Evolutionary conservation across 495 filamentous ascomycete genomes (phyloP), one percentile per base, ranked within the genome.

Genomic region (Neurospora sp.): DNA sequence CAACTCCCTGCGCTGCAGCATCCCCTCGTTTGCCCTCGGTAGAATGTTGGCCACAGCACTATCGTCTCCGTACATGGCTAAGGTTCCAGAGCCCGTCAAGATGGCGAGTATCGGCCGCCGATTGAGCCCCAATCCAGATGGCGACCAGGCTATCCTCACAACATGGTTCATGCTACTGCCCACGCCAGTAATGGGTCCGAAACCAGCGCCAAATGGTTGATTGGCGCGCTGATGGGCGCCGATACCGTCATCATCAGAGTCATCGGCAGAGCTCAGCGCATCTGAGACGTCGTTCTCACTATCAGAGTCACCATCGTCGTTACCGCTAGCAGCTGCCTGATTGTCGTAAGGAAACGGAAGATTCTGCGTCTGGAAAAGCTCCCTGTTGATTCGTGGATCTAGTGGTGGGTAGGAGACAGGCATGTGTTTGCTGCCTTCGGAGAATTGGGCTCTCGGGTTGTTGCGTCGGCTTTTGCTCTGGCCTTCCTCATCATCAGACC

Each of bases 101-200:
- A 86, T 80, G 31, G 80, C 82, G 9, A 87, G 78, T 14, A 84
- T 80, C 7, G 84, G 82, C 9, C 85, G 79, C 4, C 77, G 78
- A 74, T 86, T 86, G 39, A 82, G 77, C 16, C 85, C 83, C 27
- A 87, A 76, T 1, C 83, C 84, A 5, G 79, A 78, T 1, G 85
- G 85, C 11, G 84, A 86, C 85, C 85, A 87, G 20, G 73, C 80
- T 49, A 86, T 73, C 8, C 76, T 66, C 1, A 87, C 82, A 35
- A 85, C 81, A 42, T 86, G 84, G 72, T 85, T 85, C 80, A 87
- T 81, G 20, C 83, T 83, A 71, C 83, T 85, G 7, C 85, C 85
- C 5, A 80, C 79, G 20, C 84, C 81, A 1, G 83, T 82, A 39
- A 87, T 79, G 10, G 78, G 73, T 9, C 84, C 83, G n/a, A 78